A percentile compares a stretch with the other conserved stretches of the same genome.
phyloP scores from a whole-genome alignment of 2,329 filamentous ascomycete species.

The Pseudogymnoascus sp. region DNA sequence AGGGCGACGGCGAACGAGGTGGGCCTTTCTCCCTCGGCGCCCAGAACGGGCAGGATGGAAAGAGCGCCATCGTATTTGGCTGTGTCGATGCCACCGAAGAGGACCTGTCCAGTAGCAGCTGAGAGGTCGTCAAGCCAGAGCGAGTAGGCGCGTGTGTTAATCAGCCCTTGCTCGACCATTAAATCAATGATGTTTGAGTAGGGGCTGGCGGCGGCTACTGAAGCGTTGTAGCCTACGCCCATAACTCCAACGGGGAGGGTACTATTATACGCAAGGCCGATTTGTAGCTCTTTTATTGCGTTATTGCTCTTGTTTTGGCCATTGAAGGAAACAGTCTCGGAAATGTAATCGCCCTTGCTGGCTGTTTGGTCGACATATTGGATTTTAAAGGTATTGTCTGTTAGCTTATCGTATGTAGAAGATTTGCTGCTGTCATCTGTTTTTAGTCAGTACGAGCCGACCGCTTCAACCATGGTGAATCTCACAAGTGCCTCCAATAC shows the following conservation, averaged over 20 bases:
- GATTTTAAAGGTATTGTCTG: conserved; percentile 36
- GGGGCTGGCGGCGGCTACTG: conserved; percentile 21
- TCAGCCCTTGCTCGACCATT: conserved; percentile 54
- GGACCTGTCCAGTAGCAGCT: conserved; percentile 59
- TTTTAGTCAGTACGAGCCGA: neutral
- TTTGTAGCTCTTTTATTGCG: conserved; percentile 31
- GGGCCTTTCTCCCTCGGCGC: conserved; percentile 38
- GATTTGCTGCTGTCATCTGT: conserved; percentile 14
- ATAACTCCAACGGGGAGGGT: conserved; percentile 28
- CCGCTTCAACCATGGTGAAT: conserved; percentile 13
- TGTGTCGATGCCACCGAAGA: conserved; percentile 77
- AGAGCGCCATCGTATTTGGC: conserved; percentile 63
- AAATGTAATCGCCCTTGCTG: conserved; percentile 32
- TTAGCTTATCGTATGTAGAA: conserved; percentile 37
- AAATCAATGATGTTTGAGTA: conserved; percentile 58
- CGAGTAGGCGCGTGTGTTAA: conserved; percentile 59
- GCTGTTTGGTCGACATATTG: conserved; percentile 32
- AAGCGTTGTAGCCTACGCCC: conserved; percentile 33
- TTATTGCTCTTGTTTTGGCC: conserved; percentile 17
- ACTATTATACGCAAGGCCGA: conserved; percentile 29
- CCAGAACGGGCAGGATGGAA: conserved; percentile 47
- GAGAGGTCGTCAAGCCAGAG: conserved; percentile 53
- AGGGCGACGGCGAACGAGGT: conserved; percentile 36
- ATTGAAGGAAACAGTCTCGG: conserved; percentile 30
- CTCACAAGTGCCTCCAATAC: conserved; percentile 35